Percentiles rank a stretch among this genome's conserved stretches.
phyloP scores from a whole-genome alignment of 1,284 basidiomycete species.

The Ganoderma boninense region DNA sequence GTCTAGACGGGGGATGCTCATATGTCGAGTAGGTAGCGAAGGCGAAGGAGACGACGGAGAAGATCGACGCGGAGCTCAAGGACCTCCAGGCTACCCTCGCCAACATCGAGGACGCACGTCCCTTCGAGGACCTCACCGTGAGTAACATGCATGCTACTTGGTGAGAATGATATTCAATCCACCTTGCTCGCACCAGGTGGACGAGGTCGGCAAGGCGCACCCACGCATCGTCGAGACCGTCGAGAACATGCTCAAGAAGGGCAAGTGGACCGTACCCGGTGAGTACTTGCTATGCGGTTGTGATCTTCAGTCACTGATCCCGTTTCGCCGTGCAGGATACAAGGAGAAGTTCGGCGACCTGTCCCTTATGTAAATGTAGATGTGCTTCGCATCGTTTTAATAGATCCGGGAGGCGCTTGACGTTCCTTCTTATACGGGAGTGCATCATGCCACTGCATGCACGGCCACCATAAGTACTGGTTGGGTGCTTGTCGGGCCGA shows the following conservation, averaged over 20 bases:
- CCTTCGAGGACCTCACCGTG: constrained; percentile 97
- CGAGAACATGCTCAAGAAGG: constrained; percentile 98
- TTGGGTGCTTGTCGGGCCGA: not conserved
- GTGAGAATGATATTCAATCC: not conserved
- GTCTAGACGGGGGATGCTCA: not conserved
- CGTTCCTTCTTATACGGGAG: constrained; percentile 10
- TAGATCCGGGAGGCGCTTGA: constrained; percentile 35
- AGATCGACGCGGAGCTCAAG: constrained; percentile 93
- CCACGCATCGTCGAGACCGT: constrained; percentile 94
- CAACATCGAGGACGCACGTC: constrained; percentile 97
- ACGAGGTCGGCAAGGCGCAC: constrained; percentile 92
- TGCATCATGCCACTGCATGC: constrained; percentile 1
- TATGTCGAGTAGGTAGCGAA: constrained; percentile 75
- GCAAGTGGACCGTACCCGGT: constrained; percentile 98
- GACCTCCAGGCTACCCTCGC: constrained; percentile 94
- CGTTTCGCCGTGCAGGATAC: constrained; percentile 61
- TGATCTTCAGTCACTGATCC: constrained; percentile 15
- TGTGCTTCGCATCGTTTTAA: constrained; percentile 24
- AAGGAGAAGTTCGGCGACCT: constrained; percentile 95
- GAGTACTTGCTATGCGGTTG: constrained; percentile 34
- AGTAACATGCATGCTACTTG: constrained; percentile 38
- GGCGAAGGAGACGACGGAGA: constrained; percentile 90
- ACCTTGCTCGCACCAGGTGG: constrained; percentile 57
- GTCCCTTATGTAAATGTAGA: constrained; percentile 77
- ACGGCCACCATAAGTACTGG: not conserved